Evolutionary conservation across 2,329 filamentous ascomycete genomes (phyloP), one percentile per base, ranked within the genome.

Genomic region (Microdochium nivale): DNA sequence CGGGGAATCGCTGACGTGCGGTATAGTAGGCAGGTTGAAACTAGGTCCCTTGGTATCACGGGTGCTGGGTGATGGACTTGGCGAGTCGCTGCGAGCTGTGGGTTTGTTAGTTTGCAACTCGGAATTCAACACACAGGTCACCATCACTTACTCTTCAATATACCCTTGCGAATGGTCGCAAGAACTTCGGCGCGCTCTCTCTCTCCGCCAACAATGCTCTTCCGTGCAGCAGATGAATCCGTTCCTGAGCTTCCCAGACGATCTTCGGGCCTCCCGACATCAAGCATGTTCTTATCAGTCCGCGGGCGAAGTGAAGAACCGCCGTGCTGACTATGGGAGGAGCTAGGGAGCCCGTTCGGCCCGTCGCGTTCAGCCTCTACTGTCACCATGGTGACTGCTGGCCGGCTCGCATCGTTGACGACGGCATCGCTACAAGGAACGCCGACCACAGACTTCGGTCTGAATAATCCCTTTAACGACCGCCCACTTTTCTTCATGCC

Each of bases 401-500:
- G 88, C 54, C 88, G 80, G 62, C 86, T 89, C 5, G 81, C 83
- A 62, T 88, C 80, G 1, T 80, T 76, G 2, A 83, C 69, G 25
- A 80, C 76, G 5, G 77, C 73, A 59, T 96, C 90, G 3, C 86
- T 81, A 30, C 83, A 77, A 19, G 88, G 82, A 21, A 86, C 83
- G 30, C 90, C 91, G 60, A 92, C 80, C 16, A 95, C 78, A 1
- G 92, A 97, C 68, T 97, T 99, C 0, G 94, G 92, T 56, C 94
- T 80, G 74, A 99, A 99, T 8, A 99, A 77, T 25, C 94, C 94
- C 59, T 95, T 95, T 51, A 99, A 81, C 24, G 91, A 96, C 48
- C 91, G 81, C 19, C 87, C 87, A 49, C 90, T 86, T 70, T 94
- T 95, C 79, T 96, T 97, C 83, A 97, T 87, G n/a, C 92, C 91